Base-by-base conservation (phyloP, 768 basidiomycete genomes). In the Termitomyces sp. region DNA sequence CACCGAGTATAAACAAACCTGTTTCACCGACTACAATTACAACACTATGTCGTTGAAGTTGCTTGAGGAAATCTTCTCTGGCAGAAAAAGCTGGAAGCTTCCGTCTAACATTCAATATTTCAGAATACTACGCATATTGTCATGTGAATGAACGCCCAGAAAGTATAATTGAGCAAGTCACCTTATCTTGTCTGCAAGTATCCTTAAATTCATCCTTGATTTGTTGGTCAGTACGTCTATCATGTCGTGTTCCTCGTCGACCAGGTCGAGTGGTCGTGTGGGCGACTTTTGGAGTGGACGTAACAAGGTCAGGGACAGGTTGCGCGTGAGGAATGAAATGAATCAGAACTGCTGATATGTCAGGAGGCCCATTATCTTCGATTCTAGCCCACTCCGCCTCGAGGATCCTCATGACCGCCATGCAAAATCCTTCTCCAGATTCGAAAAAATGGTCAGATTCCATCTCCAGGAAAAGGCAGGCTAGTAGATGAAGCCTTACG, bases 1-100 rank as follows among this genome's bases (percentile, higher is more conserved):
- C 12, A 35, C 10, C 63, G 38, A 18, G 18, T 33, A 57, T 6
- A 38, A 38, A 56, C 46, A 3, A 26, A 89, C 90, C 91, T 53
- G 92, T 94, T 72, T 96, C 95, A 47, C 95, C 95, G 5, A 95
- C 89, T 0, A 97, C 88, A 0, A 98, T 82, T 1, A 95, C 81
- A 3, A 88, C 90, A 50, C 86, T 77, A 64, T 83, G 84, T 10
- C 68, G 72, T 40, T 82, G 76, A 9, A 97, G 73, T 23, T 78
- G 67, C 14, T 74, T 57, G 50, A 94, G 71, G 63, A 97, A 91
- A 14, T 80, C 74, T 23, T 83, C 79, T 66, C 81, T 81, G 12
- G 84, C 82, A 26, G 78, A 68, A 74, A 89, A 96, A 1, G 93
- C 93, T 12, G 95, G 95, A 18, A 97, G 77, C 57, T 77, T 81